Evolutionary conservation across 192 early-diverging fungal genomes (phyloP), one percentile per base, ranked within the genome.

Genomic region (Spizellomyces punctatus): DNA sequence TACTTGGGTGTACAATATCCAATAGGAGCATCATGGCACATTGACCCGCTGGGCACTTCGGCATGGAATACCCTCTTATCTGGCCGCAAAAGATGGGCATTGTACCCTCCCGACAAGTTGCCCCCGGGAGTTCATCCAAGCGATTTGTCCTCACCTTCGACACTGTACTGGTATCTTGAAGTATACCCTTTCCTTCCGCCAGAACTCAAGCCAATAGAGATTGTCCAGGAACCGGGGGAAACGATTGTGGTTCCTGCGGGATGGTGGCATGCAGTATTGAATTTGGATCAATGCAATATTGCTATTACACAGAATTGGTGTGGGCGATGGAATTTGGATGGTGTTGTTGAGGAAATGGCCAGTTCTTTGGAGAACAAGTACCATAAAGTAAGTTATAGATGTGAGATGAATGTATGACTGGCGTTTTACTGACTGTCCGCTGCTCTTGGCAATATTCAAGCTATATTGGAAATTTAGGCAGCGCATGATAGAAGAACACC

Each of bases 191-290:
- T 27, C 12, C 55, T 78, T 7, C 72, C 77, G 14, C 10, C n/a
- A 6, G 57, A 66, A 14, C 14, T 64, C 14, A 69, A 57, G 52
- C 77, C 77, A 10, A 58, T 78, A 27, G 77, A 75, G 47, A 46
- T 69, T 44, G 46, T 75, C 9, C 77, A 78, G 56, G 60, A 71
- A 47, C 73, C 77, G 8, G 77, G 77, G 27, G 67, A 78, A 46
- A 75, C 67, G 22, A 75, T 78, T 12, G 62, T 78, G 50, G 77
- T 78, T 9, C 77, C 77, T 7, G 73, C 67, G 7, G 77, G 77
- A 22, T 78, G 77, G 77, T 78, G 74, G 77, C 77, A 78, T 58
- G 27, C 47, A 22, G 73, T 78, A 52, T 63, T 78, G 27, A 78
- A 78, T 58, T n/a, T 78, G 19, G 71, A 66, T 19, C 17, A 7